Base-by-base conservation (phyloP, 1,139 yeast species). In the Scheffersomyces cryptocercus region DNA sequence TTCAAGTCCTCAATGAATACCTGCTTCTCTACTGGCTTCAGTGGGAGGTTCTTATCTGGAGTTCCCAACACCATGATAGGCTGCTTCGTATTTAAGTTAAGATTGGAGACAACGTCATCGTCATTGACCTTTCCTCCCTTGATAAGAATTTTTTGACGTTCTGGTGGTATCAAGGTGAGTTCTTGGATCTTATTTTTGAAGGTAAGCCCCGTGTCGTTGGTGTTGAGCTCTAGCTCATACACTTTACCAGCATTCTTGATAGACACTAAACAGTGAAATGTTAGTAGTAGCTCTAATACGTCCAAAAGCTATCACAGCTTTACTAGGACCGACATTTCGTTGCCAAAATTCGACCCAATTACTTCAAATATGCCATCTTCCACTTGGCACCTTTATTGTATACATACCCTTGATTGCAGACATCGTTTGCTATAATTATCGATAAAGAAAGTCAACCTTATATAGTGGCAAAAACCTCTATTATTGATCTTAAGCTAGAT, bases 61-160 rank as follows among this genome's bases (percentile, higher is more conserved):
- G 97, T 85, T 15, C 99, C 99, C 48, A 93, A 74, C 48, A 95
- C 88, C 96, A 93, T 88, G 30, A 93, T 75, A 14, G 83, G 77
- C 53, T 84, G 88, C 38, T 79, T 80, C 13, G 79, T 72, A 58
- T 85, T 87, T 52, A 90, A 68, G 28, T 75, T 75, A 45, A 86
- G 71, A 6, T 68, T 55, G 12, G 67, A 63, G 46, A 84, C 62
- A 38, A 71, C 71, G 10, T 76, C 75, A 47, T 85, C 89, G 64
- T 89, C 95, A 48, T 77, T 76, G 54, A 93, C 69, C 63, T 90
- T 95, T 31, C 97, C 97, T 7, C 95, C 95, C 67, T 88, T 91
- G 45, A 89, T 81, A 61, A 95, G 77, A 48, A 90, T 85, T 70
- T 91, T 91, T 67, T 93, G 99, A 56, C 97, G 83, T 44, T 82